These are phyloP conservation scores for Citrus mangshanensis DNA, from an alignment of 345 rosid species.

Conservation along the genomic window DNA sequence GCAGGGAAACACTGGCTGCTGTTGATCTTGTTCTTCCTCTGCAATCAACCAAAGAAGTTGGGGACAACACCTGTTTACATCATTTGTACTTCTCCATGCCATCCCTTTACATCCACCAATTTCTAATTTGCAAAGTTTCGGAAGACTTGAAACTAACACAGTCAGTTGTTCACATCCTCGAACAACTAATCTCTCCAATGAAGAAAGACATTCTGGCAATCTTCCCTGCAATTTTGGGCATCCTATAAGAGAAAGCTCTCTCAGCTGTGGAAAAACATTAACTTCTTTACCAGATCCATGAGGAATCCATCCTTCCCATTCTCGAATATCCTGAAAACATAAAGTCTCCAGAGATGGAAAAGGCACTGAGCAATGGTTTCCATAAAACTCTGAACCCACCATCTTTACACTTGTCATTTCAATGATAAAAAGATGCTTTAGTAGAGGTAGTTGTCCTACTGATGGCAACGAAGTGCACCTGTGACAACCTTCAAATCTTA, in stretches of 20 bases:
- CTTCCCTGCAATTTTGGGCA: constrained; percentile 26
- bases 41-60: not conserved
- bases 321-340: constrained; percentile 20
- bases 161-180: not conserved
- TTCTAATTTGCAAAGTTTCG: not conserved
- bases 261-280: constrained; percentile 27
- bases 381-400: constrained; percentile 13
- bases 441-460: constrained; percentile 2
- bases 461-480: constrained; percentile 14
- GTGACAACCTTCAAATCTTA: not conserved
- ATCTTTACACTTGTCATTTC: constrained; percentile 1
- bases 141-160: constrained; percentile 13
- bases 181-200: constrained; percentile 11
- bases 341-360: constrained; percentile 15
- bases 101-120: constrained; percentile 9
- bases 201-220: constrained; percentile 23
- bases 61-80: not conserved
- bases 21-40: constrained; percentile 5
- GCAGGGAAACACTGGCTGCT: not conserved
- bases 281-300: not conserved
- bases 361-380: not conserved
- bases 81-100: not conserved
- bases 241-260: constrained; percentile 22
- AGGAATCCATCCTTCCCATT: constrained; percentile 37
- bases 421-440: constrained; percentile 5